Base-by-base conservation (phyloP, 345 rosid species). In the Streptanthus diversifolius region DNA sequence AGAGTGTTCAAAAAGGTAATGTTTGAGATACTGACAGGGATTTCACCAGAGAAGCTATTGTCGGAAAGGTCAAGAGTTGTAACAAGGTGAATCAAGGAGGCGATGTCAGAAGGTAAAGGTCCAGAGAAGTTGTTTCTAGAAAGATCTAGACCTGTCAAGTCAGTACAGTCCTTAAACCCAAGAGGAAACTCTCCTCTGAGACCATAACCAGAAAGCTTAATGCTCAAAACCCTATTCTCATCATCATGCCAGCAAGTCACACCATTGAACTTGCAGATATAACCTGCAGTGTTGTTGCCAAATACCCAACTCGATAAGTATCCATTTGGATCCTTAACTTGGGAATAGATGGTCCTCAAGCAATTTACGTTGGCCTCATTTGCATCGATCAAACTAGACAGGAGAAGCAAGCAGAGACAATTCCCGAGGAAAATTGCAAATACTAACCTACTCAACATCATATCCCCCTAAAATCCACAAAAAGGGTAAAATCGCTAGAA, bases 211-310 rank as follows among this genome's bases (percentile, higher is more conserved):
- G 85, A 55, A 24, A 93, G 91, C 73, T 73, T 83, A 54, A 93
- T 76, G 76, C 83, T 87, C 68, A 93, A 75, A 45, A 93, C 96
- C 72, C 55, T 86, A 75, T 83, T 90, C 85, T 93, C 98, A 74
- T 86, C 93, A 7, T 91, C 93, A 53, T 93, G 98, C 98, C 98
- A 93, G 67, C 98, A 93, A 8, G 86, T 86, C 36, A 93, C 81
- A 33, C 98, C 98, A 10, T 10, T n/a, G 73, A 90, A 93, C 49
- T 71, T 85, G 81, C 97, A 93, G 33, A 90, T 89, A 68, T 18
- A 86, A 18, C 98, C 98, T 61, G 66, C 79, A 11, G 92, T 81
- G 0, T 5, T 0, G 79, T 93, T 93, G 11, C 77, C 12, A 75
- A 93, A 90, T 27, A 72, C 63, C 97, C 98, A 93, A 5, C 82